Evolutionary conservation across 306 rosid genomes (phyloP).

Genomic region (Vigna hirtella): DNA sequence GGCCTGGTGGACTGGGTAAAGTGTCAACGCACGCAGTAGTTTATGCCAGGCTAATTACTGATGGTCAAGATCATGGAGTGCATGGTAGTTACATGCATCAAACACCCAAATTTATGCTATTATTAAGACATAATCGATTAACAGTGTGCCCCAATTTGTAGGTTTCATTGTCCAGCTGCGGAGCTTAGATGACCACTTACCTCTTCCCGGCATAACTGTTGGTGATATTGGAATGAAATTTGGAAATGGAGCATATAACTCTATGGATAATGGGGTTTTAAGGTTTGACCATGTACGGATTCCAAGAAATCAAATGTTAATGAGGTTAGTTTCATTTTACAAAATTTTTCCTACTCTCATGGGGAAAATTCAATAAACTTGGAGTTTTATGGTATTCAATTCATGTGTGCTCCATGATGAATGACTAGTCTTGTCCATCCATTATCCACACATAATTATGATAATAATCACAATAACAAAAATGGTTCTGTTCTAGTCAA

Average conservation of each 20-base stretch:
- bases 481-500: conserved; percentile 2
- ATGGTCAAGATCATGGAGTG: conserved; percentile 82
- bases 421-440: conserved; percentile 3
- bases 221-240: conserved; percentile 97
- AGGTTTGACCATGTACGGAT: conserved; percentile 83
- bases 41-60: conserved; percentile 81
- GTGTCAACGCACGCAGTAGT: conserved; percentile 82
- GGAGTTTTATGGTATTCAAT: conserved; percentile 32
- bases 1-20: conserved; percentile 99
- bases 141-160: conserved; percentile 49
- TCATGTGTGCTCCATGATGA: conserved; percentile 26
- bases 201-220: conserved; percentile 89
- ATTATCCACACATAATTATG: conserved; percentile 1
- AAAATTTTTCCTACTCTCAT: conserved; percentile 3
- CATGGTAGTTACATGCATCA: conserved; percentile 66
- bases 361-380: conserved; percentile 2
- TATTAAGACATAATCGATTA: conserved; percentile 24
- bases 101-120: conserved; percentile 26
- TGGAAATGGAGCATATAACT: conserved; percentile 94
- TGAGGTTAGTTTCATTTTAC: conserved; percentile 69
- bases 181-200: conserved; percentile 92
- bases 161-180: conserved; percentile 95
- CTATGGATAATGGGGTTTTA: conserved; percentile 97
- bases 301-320: conserved; percentile 93
- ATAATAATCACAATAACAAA: background rate